Conservation (phyloP, 495 filamentous ascomycete genomes). For the Aspergillus nidulans region DNA sequence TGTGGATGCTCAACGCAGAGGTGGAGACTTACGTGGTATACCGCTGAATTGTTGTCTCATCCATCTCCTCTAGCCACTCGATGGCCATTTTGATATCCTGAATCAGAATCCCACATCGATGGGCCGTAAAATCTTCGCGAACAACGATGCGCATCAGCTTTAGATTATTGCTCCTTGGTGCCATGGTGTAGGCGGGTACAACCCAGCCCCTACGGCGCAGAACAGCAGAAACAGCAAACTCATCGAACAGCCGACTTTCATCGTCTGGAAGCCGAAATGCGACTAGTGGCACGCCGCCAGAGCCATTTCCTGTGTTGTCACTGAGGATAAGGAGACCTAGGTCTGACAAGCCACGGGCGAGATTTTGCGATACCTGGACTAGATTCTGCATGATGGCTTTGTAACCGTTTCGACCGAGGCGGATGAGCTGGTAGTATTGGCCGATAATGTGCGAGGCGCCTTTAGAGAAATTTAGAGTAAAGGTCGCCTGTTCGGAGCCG, state of each 20-base stretch:
- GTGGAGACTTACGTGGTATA: conserved; percentile 55
- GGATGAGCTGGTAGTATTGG: conserved; percentile 94
- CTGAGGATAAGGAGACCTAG: conserved; percentile 85
- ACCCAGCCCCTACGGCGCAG: conserved; percentile 83
- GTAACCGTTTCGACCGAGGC: conserved; percentile 85
- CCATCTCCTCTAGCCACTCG: conserved; percentile 62
- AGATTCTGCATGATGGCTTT: conserved; percentile 82
- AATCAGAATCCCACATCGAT: conserved; percentile 68
- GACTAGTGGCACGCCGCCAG: conserved; percentile 72
- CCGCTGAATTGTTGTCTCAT: conserved; percentile 55
- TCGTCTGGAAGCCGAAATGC: conserved; percentile 69
- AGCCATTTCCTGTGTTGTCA: conserved; percentile 52
- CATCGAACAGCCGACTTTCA: conserved; percentile 66
- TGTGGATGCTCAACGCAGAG: too few relatives aligned
- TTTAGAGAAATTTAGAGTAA: conserved; percentile 96
- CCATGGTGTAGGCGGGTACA: conserved; percentile 93
- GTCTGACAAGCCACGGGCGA: conserved; percentile 60
- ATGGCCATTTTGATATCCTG: conserved; percentile 68
- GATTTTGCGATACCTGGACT: conserved; percentile 77
- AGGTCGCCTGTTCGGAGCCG: conserved; percentile 89
- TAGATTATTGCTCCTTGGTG: conserved; percentile 68
- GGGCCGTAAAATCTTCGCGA: conserved; percentile 79
- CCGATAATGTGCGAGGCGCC: conserved; percentile 89
- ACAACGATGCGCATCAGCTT: conserved; percentile 88
- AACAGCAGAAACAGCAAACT: conserved; percentile 76